A percentile compares a stretch with the other conserved stretches of the same genome.
Evolutionary conservation across 2,329 filamentous ascomycete genomes (phyloP).

Genomic region (Waltergamsia citrina): DNA sequence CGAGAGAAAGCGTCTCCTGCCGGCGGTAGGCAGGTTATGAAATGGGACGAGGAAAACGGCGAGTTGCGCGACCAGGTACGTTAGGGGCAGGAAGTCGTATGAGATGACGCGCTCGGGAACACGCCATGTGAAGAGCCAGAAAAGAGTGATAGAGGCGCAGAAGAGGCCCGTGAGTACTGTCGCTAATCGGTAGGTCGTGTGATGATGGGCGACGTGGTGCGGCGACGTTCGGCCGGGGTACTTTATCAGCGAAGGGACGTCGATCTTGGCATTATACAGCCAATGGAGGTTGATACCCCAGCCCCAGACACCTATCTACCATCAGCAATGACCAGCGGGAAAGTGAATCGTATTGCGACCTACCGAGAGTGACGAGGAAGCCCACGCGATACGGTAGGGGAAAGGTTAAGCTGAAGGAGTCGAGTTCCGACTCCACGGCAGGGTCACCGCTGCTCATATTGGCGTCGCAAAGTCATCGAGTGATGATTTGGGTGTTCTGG

Average conservation of each 20-base stretch:
- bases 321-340: constrained; percentile 1
- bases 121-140: constrained; percentile 74
- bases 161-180: constrained; percentile 66
- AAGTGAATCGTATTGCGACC: no score
- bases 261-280: constrained; percentile 70
- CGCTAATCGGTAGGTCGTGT: constrained; percentile 79
- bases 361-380: constrained; percentile 77
- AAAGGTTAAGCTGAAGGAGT: constrained; percentile 78
- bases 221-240: constrained; percentile 69
- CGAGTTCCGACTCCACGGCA: constrained; percentile 60
- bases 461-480: no score
- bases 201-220: constrained; percentile 64
- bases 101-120: constrained; percentile 58
- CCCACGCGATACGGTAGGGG: constrained; percentile 86
- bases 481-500: no score
- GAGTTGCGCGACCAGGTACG: constrained; percentile 66
- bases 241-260: constrained; percentile 76
- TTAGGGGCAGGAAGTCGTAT: constrained; percentile 80
- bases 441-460: constrained; percentile 70
- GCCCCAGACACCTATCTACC: constrained; percentile 82
- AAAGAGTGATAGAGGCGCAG: constrained; percentile 61
- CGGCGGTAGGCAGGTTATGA: constrained; percentile 55
- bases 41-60: constrained; percentile 66
- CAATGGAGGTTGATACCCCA: constrained; percentile 91
- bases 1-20: constrained; percentile 65